Evolutionary conservation across 108 stramenopile species (phyloP), one percentile per base, ranked within the genome.

Genomic region (Nannochloropsis oceanica): DNA sequence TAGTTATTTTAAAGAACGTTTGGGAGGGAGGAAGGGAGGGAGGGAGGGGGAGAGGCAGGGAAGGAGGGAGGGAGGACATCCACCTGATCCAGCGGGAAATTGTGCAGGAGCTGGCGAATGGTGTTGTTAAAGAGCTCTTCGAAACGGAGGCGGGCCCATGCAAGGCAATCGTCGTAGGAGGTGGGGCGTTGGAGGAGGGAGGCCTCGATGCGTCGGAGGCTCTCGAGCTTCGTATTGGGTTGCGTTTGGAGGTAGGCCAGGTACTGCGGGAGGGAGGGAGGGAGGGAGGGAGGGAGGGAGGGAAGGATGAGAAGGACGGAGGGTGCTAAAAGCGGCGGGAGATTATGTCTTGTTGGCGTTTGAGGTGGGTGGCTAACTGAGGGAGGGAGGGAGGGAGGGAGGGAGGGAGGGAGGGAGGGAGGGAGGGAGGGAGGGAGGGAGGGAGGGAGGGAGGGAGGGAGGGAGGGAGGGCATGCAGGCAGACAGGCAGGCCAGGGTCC

Each of bases 81-180:
- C 81, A 96, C 89, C 89, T 95, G 95, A 88, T 97, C 96, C 80
- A 90, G 88, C 13, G 99, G 99, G 84, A 99, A 99, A 88, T 96
- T 97, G 92, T 95, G 92, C 43, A 97, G 88, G 13, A 99, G 93
- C 83, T 87, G 97, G 46, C 92, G 93, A 84, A 98, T 97, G 86
- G 94, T 94, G 91, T 98, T 97, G 89, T 93, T 90, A 92, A 98
- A 99, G 46, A 96, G 88, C 25, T 91, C 89, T 85, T 98, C 97
- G 90, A 98, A 99, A 87, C 95, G 94, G 84, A 95, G 88, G 24
- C 99, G 92, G 42, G 97, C 95, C 97, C 97, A 98, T 14, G 88
- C 91, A 43, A 97, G 93, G 87, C 99, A 99, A 83, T 97, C 96
- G 85, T 95, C 96, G 85, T 94, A 96, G 80, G 92, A 92, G 27